Conservation (phyloP, 2,329 filamentous ascomycete species). For the Microdochium paspali region DNA sequence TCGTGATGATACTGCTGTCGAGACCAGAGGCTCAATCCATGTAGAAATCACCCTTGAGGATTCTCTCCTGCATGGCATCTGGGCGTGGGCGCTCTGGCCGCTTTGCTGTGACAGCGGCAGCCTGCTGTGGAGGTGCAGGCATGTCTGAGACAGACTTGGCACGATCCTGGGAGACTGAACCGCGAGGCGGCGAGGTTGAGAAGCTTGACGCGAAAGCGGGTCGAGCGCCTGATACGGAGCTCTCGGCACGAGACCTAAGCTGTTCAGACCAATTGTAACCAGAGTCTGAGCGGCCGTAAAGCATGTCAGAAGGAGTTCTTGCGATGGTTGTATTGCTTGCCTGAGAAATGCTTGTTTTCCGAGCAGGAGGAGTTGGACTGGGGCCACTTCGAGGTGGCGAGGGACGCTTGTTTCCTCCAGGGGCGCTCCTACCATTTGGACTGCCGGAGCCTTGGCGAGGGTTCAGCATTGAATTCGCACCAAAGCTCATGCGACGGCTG, state of each 20-base stretch:
- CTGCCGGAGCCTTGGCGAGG: constrained; percentile 39
- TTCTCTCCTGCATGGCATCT: constrained; percentile 92
- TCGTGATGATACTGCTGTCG: too few species aligned
- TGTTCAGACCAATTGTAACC: constrained; percentile 97
- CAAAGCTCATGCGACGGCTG: constrained; percentile 80
- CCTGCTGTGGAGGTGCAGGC: constrained; percentile 45
- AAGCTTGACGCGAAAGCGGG: constrained; percentile 42
- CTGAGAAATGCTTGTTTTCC: constrained; percentile 31
- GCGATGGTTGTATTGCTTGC: constrained; percentile 49
- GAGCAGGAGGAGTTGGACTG: constrained; percentile 20
- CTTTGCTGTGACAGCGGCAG: constrained; percentile 34
- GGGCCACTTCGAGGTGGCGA: constrained; percentile 14
- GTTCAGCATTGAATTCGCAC: constrained; percentile 67
- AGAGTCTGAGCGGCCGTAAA: constrained; percentile 63
- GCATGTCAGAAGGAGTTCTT: constrained; percentile 57
- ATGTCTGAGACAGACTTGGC: constrained; percentile 62
- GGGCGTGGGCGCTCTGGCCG: constrained; percentile 56
- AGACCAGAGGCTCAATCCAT: constrained; percentile 60
- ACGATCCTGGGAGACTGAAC: constrained; percentile 45
- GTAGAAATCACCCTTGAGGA: constrained; percentile 95
- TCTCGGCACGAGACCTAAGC: constrained; percentile 84
- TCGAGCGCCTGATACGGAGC: constrained; percentile 52
- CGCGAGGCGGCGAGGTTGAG: constrained; percentile 31
- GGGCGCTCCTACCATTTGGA: constrained; percentile 49
- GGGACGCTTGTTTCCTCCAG: constrained; percentile 13